Evolutionary conservation across 441 rosid species (phyloP), one percentile per base, ranked within the genome.

Genomic region (Pelargonium fulgidum): DNA sequence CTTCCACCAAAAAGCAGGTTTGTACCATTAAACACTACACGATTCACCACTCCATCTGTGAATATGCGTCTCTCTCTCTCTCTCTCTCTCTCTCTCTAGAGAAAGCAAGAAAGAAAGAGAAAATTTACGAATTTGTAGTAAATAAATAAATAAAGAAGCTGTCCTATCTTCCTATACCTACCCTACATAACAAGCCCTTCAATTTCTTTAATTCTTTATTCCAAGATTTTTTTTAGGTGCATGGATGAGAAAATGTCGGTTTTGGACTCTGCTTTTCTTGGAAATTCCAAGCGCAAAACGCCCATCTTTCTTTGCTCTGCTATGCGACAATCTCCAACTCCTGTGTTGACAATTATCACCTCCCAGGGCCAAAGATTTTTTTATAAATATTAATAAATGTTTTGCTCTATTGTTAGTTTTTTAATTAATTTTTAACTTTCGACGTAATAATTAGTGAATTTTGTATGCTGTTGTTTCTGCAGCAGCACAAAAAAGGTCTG

Each of bases 101-200:
- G 16, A 6, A 61, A 69, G 65, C 42, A 52, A 62, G 56, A 24
- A 45, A 67, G 29, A 67, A 10, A 14, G 13, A 11, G 20, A 19
- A 19, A 16, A 6, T 68, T 63, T 13, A 6, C 7, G 36, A 54
- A 50, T 61, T 66, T 11, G n/a, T 24, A 48, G 47, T 2, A 54
- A 48, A 47, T 13, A 14, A 48, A 47, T 4, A 56, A 48, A 22
- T 47, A 13, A 54, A 41, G 70, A 79, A 69, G 78, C 81, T 85
- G 84, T 75, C 82, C 76, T 68, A 74, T 74, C 85, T 75, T 73
- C 85, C 78, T 68, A 61, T 68, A 74, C 86, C 85, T 72, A 81
- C 78, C 80, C 86, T 78, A 78, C 84, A 68, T 12, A 63, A 16
- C 65, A 54, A 16, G 8, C 72, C 62, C 68, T 65, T 69, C 74